Conservation (phyloP, 352 stramenopile species). For the Halophytophthora polymorphica region DNA sequence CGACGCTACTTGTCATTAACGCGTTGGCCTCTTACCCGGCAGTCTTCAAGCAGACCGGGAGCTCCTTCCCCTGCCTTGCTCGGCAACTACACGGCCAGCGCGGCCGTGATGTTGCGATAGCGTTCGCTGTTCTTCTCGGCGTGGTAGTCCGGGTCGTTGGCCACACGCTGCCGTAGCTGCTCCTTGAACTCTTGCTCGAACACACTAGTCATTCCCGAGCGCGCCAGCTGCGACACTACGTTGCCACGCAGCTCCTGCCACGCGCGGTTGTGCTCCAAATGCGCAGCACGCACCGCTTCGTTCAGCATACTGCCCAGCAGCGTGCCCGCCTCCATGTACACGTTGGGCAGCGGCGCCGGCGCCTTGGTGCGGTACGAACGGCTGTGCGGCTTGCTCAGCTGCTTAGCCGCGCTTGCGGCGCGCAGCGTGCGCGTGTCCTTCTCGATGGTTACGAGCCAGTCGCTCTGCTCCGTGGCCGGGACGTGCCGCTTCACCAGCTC, state of each 20-base stretch:
- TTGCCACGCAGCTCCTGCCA: slow-evolving; percentile 56
- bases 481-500: slow-evolving; percentile 68
- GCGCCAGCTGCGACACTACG: slow-evolving; percentile 46
- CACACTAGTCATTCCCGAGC: slow-evolving; percentile 42
- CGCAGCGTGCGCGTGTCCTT: slow-evolving; percentile 46
- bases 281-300: slow-evolving; percentile 55
- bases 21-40: too few relatives aligned
- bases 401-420: slow-evolving; percentile 24
- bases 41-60: too few relatives aligned
- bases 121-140: slow-evolving; percentile 38
- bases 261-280: slow-evolving; percentile 49
- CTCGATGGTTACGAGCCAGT: slow-evolving; percentile 69
- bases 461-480: slow-evolving; percentile 43
- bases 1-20: too few relatives aligned
- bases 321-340: slow-evolving; percentile 58
- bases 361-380: slow-evolving; percentile 54
- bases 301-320: slow-evolving; percentile 64
- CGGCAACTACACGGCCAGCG: slow-evolving; percentile 34
- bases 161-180: slow-evolving; percentile 48
- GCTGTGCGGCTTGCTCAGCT: slow-evolving; percentile 42
- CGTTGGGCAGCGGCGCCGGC: slow-evolving; percentile 47
- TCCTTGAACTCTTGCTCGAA: slow-evolving; percentile 66
- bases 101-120: slow-evolving; percentile 55
- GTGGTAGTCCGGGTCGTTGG: slow-evolving; percentile 51
- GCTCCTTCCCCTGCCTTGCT: too few relatives aligned